Conservation (phyloP, 495 filamentous ascomycete species). For the Penicillium dipodomyicola region DNA sequence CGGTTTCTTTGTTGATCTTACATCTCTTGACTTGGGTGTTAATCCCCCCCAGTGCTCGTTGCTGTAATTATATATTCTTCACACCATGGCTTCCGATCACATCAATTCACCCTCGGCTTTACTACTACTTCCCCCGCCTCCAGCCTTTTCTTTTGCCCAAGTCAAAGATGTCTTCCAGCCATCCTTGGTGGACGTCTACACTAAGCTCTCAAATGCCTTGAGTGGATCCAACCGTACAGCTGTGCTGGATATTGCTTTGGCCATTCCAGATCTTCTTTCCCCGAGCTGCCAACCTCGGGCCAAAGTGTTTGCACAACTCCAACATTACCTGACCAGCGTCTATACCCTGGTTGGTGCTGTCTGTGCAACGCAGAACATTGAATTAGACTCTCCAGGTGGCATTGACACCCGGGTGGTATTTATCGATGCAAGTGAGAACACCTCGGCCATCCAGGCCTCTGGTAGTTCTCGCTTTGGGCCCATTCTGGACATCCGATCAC, state of each 20-base stretch:
- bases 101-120: conserved; percentile 34
- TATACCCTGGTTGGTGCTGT: conserved; percentile 74
- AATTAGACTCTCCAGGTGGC: conserved; percentile 65
- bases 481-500: conserved; percentile 61
- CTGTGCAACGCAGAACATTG: conserved; percentile 57
- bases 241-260: conserved; percentile 46
- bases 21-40: background rate
- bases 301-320: conserved; percentile 57
- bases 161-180: conserved; percentile 44
- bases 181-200: conserved; percentile 35
- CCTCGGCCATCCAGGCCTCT: background rate
- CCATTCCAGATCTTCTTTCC: conserved; percentile 42
- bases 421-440: conserved; percentile 43
- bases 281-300: conserved; percentile 46
- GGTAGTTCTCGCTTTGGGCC: conserved; percentile 49
- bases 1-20: background rate
- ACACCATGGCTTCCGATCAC: conserved; percentile 28
- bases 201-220: conserved; percentile 29
- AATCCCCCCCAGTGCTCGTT: background rate
- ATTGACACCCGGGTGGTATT: conserved; percentile 77
- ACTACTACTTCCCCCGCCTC: conserved; percentile 49
- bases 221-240: conserved; percentile 31
- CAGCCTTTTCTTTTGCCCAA: conserved; percentile 37
- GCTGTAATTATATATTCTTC: background rate
- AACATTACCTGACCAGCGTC: conserved; percentile 68